These are phyloP conservation scores for Aspergillus sp. DNA, from an alignment of 2,329 filamentous ascomycete species.

Conservation along the genomic window DNA sequence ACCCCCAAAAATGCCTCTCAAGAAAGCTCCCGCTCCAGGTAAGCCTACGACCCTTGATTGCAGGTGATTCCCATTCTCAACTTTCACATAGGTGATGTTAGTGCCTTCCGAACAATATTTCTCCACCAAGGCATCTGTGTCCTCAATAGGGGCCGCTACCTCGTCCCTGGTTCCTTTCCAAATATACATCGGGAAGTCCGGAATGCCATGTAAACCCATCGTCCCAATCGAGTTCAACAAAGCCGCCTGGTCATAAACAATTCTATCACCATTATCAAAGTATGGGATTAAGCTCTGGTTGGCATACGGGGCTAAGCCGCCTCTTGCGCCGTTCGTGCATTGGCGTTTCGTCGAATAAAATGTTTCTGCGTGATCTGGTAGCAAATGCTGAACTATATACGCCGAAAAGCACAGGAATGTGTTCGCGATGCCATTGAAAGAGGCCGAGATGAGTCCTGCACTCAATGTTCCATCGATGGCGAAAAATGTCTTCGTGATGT, in stretches of 20 bases:
- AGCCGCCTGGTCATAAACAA: background rate
- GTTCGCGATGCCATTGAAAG: background rate
- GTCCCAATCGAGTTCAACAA: background rate
- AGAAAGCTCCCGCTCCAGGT: background rate
- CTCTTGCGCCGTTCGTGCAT: background rate
- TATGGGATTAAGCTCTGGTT: background rate
- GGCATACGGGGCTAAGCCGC: background rate
- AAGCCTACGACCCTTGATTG: background rate
- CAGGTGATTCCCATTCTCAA: background rate
- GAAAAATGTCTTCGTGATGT: slow-evolving; percentile 26
- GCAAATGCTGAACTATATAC: background rate
- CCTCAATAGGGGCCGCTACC: background rate
- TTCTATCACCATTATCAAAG: background rate
- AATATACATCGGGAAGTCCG: background rate
- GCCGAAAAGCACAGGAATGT: background rate
- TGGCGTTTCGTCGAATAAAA: background rate
- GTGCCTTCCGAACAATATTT: background rate
- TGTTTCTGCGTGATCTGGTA: background rate
- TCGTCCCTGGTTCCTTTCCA: slow-evolving; percentile 1
- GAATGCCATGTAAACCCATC: background rate
- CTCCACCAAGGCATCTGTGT: background rate
- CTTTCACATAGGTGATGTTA: background rate
- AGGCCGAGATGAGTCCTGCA: background rate
- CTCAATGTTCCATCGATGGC: background rate
- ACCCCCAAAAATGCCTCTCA: background rate